A percentile compares a stretch with the other conserved stretches of the same genome.
Evolutionary conservation across 371 early-diverging fungal species (phyloP).

Genomic region (Apophysomyces elegans): DNA sequence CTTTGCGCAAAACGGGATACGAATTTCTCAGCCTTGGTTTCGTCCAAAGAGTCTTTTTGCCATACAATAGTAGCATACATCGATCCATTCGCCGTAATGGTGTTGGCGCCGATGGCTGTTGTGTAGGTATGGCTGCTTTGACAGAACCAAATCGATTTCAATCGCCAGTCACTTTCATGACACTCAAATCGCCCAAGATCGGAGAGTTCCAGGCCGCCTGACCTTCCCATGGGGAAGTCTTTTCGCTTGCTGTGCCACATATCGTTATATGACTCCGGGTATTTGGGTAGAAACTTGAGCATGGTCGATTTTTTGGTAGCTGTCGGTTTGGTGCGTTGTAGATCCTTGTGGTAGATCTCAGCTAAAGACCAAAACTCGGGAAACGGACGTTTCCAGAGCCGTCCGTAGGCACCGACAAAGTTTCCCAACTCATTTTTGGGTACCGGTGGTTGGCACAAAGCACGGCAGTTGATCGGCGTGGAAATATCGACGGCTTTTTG

Average conservation of each 20-base stretch:
- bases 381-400: slow-evolving; percentile 20
- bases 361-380: slow-evolving; percentile 36
- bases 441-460: slow-evolving; percentile 36
- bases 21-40: slow-evolving; percentile 11
- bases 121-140: slow-evolving; percentile 42
- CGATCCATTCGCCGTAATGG: slow-evolving; percentile 23
- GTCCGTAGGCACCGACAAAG: slow-evolving; percentile 35
- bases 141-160: slow-evolving; percentile 33
- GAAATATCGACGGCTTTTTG: slow-evolving; percentile 12
- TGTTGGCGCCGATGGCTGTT: slow-evolving; percentile 25
- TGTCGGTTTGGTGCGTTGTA: slow-evolving; percentile 23
- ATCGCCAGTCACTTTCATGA: slow-evolving; percentile 16
- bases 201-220: slow-evolving; percentile 45
- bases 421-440: slow-evolving; percentile 41
- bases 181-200: slow-evolving; percentile 38
- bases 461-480: slow-evolving; percentile 46
- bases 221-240: slow-evolving; percentile 28
- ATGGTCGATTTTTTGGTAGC: slow-evolving; percentile 24
- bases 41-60: slow-evolving; percentile 38
- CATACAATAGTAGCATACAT: slow-evolving; percentile 34
- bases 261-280: slow-evolving; percentile 35
- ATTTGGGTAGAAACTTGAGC: slow-evolving; percentile 28
- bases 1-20: neutral
- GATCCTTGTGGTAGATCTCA: slow-evolving; percentile 20
- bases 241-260: slow-evolving; percentile 29